Base-by-base conservation (phyloP, 345 rosid genomes). In the Citrus mangshanensis region DNA sequence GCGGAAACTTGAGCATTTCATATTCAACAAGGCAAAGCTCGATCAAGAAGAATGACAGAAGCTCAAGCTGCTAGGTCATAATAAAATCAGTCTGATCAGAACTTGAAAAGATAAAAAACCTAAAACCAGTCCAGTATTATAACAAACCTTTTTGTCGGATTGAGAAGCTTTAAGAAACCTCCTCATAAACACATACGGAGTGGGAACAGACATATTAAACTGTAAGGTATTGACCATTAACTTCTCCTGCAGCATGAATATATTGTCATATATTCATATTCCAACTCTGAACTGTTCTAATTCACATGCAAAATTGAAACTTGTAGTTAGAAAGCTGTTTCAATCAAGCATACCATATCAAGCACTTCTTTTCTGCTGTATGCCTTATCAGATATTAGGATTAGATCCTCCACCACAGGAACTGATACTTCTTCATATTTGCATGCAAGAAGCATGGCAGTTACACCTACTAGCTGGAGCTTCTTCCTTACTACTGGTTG, bases 381-480 rank as follows among this genome's bases (percentile, higher is more conserved):
- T 34, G 99, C 99, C 80, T 82, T 91, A 82, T 96, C 99, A 62
- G 98, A 91, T 77, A 96, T 96, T 65, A 94, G 70, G 79, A 94
- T 92, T 27, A 96, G 98, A 84, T 96, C 99, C 75, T 94, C 97
- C 5, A 96, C 95, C 51, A 96, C 97, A 0, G 99, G 99, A 77
- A 96, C 98, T 27, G 94, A 92, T 5, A 96, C 98, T 78, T 97
- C 99, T 83, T 97, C 99, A 46, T 94, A 97, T 75, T 97, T 97
- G 91, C 98, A 97, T 35, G 98, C 99, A 61, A 97, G 95, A 19
- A 96, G 92, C 98, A 97, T 86, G 79, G 98, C 96, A 49, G 98
- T 93, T 5, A 94, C 93, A 22, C 98, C 99, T 9, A 97, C 97
- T 49, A 94, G 88, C 87, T 97, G 99, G 30, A 97, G 98, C 82